Conservation (phyloP, 805 yeast species). For the Candida koratica region DNA sequence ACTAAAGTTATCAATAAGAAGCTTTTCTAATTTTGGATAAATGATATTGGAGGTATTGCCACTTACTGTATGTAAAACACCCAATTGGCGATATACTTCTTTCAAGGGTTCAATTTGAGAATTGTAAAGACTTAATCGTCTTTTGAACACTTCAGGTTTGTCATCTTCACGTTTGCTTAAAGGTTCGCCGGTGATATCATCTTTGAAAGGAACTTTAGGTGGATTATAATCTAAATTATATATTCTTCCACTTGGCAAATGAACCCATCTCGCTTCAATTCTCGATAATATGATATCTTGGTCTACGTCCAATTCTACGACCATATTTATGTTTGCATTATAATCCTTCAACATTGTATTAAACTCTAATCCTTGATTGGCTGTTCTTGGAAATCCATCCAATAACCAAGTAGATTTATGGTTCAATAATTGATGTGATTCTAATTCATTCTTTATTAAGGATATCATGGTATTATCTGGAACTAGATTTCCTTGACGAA, state of each 20-base stretch:
- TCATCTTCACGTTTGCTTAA: slow-evolving; percentile 80
- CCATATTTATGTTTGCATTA: slow-evolving; percentile 56
- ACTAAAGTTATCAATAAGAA: slow-evolving; percentile 8
- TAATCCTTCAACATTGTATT: slow-evolving; percentile 38
- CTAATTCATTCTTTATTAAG: slow-evolving; percentile 51
- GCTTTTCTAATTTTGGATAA: slow-evolving; percentile 59
- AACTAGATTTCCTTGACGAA: slow-evolving; percentile 61
- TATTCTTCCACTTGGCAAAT: slow-evolving; percentile 77
- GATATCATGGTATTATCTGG: slow-evolving; percentile 69
- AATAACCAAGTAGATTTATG: slow-evolving; percentile 59
- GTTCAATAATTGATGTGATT: slow-evolving; percentile 39
- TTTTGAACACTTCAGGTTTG: slow-evolving; percentile 65
- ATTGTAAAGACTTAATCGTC: slow-evolving; percentile 62
- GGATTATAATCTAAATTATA: slow-evolving; percentile 87
- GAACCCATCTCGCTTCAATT: slow-evolving; percentile 83
- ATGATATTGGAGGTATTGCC: slow-evolving; percentile 85
- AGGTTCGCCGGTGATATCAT: slow-evolving; percentile 88
- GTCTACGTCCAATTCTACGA: slow-evolving; percentile 88
- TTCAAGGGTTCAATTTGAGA: slow-evolving; percentile 59
- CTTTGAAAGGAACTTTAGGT: slow-evolving; percentile 75
- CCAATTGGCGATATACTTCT: slow-evolving; percentile 48
- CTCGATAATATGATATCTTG: slow-evolving; percentile 74
- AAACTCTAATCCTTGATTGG: slow-evolving; percentile 62
- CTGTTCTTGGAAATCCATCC: slow-evolving; percentile 91
- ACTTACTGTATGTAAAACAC: slow-evolving; percentile 49